Conservation (phyloP, 2,329 filamentous ascomycete genomes). For the Fusarium duplospermum region DNA sequence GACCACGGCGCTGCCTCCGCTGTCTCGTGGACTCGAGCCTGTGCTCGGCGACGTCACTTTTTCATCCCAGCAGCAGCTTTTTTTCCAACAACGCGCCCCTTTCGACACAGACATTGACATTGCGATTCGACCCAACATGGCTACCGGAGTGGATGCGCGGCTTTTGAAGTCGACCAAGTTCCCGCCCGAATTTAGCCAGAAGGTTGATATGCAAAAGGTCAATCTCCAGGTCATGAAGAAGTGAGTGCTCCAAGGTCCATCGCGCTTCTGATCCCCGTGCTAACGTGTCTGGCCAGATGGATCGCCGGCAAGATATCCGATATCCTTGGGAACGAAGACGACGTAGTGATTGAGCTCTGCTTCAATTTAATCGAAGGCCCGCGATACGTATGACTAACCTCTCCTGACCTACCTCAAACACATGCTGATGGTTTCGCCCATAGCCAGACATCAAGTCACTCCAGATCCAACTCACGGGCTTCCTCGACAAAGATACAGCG, state of each 20-base stretch:
- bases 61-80: constrained; percentile 35
- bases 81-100: constrained; percentile 36
- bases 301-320: constrained; percentile 88
- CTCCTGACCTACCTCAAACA: constrained; percentile 17
- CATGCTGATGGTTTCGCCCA: constrained; percentile 39
- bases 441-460: constrained; percentile 96
- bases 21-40: constrained; percentile 6
- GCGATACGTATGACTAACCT: constrained; percentile 73
- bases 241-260: constrained; percentile 60
- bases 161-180: constrained; percentile 93
- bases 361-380: constrained; percentile 77
- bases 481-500: constrained; percentile 91
- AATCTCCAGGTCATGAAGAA: constrained; percentile 99
- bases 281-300: constrained; percentile 73
- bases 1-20: background rate
- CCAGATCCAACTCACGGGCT: constrained; percentile 94
- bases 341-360: constrained; percentile 91
- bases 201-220: constrained; percentile 97
- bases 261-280: constrained; percentile 6
- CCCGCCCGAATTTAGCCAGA: constrained; percentile 90
- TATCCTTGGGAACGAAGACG: constrained; percentile 92
- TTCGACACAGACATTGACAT: constrained; percentile 27
- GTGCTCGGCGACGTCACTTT: constrained; percentile 48
- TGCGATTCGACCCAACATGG: constrained; percentile 66
- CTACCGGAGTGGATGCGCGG: constrained; percentile 87